Evolutionary conservation across 331 rosid species (phyloP).

Genomic region (Rhamnella rubrinervis): DNA sequence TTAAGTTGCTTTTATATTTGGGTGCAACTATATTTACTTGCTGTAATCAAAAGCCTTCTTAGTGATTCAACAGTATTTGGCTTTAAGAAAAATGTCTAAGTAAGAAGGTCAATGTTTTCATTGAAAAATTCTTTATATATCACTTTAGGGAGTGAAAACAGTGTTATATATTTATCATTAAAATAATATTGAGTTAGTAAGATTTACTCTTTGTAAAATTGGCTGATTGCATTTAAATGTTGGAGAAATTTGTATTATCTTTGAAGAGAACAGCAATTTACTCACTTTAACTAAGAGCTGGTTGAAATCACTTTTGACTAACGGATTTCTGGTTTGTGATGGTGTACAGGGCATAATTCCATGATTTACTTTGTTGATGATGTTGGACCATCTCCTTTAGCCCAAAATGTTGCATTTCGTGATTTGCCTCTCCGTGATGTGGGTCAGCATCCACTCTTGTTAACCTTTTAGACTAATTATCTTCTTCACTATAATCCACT

Average conservation of each 20-base stretch:
- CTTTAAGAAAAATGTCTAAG: too few species aligned
- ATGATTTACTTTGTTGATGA: slow-evolving; percentile 91
- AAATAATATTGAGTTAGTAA: too few species aligned
- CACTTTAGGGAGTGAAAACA: too few species aligned
- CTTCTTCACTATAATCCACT: slow-evolving; percentile 23
- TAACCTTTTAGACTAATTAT: slow-evolving; percentile 23
- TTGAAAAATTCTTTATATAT: too few species aligned
- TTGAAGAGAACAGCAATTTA: neutral
- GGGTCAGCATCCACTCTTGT: slow-evolving; percentile 96
- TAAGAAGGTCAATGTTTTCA: too few species aligned
- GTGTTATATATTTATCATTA: too few species aligned
- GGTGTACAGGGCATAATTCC: slow-evolving; percentile 81
- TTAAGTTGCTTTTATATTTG: neutral
- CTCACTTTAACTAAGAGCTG: neutral
- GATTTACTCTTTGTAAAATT: neutral
- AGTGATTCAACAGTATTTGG: too few species aligned
- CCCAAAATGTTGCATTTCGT: slow-evolving; percentile 82
- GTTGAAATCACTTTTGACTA: neutral
- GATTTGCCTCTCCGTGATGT: slow-evolving; percentile 99
- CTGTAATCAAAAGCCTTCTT: too few species aligned
- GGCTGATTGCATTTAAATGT: neutral
- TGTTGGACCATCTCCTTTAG: slow-evolving; percentile 92
- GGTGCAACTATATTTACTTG: too few species aligned
- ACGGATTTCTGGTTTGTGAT: slow-evolving; percentile 20
- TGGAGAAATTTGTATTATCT: neutral